Base-by-base conservation (phyloP, 306 rosid genomes). In the Fragaria iinumae region DNA sequence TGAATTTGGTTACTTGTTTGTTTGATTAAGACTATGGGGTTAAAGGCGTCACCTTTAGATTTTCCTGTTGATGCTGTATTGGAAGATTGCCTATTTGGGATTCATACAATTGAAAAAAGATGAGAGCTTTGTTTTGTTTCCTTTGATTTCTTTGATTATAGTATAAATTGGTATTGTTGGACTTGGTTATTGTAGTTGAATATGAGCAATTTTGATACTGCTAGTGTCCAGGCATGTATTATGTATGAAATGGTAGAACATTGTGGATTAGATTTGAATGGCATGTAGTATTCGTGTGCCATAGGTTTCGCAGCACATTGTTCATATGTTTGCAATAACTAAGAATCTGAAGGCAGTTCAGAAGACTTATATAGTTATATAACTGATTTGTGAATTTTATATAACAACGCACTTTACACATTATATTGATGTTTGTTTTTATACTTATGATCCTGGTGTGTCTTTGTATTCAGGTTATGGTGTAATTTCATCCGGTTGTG, bases 401-500 rank as follows among this genome's bases (percentile, higher is more conserved):
- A 20, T 6, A 25, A 55, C 29, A 55, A 55, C 8, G 29, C 62
- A 7, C 29, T n/a, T 8, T n/a, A 21, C 23, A 2, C 20, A n/a
- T 56, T n/a, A n/a, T 56, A 56, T n/a, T 56, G 29, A 12, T 55
- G 60, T 55, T n/a, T 55, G 27, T 39, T 39, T 55, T n/a, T n/a
- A 50, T 53, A 5, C 59, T 53, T 18, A 18, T 20, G 59, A 17
- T 53, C 59, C 23, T 53, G 8, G 44, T 39, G 67, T 9, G 7
- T 27, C 1, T 11, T 62, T 56, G 9, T 23, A 20, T 29, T 6
- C 36, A 50, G 41, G 53, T 79, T 62, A n/a, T 60, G 43, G 60
- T 82, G 59, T 69, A 25, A 9, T 17, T 62, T 71, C 76, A 53
- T 78, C 76, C 53, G 77, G 47, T 69, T 82, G 53, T 49, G 36